Evolutionary conservation across 2,329 filamentous ascomycete genomes (phyloP), one percentile per base, ranked within the genome.

Genomic region (Colletotrichum sp.): DNA sequence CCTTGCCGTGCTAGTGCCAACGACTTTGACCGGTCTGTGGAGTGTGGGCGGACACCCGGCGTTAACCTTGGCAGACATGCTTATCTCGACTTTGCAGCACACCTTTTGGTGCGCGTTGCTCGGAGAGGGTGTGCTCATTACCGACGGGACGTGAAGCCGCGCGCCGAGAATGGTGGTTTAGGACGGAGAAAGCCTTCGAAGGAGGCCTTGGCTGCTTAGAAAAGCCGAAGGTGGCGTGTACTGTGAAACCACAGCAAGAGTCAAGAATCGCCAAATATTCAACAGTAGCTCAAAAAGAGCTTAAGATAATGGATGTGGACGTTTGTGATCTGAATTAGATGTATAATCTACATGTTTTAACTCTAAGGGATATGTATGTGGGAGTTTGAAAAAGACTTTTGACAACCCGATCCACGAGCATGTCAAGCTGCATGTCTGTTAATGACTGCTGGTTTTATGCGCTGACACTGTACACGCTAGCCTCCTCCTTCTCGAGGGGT

Each of bases 401-500:
- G 55, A n/a, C 55, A 59, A 21, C 44, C 44, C 44, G 44, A 52
- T 52, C 44, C 12, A 52, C 44, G n/a, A 52, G 44, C 6, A 7
- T 13, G n/a, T 4, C 44, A 52, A 13, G n/a, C n/a, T 18, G 4
- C 8, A 8, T 21, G 1, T 4, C 3, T 21, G 3, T 7, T 52
- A 12, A 52, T 21, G n/a, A 12, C n/a, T n/a, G 12, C 44, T 12
- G 10, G n/a, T 5, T 32, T 15, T 21, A 65, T n/a, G 34, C 62
- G 15, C 13, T 65, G 62, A 65, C 62, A 78, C 66, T 69, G 34
- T 59, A 69, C 6, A 71, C 59, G 52, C 69, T 63, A 15, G 52
- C 66, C 2, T 82, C 78, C 44, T 82, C 81, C 68, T 83, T 82
- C 76, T 85, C 84, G 5, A 83, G 79, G 3, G 84, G 84, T 21